Conservation (phyloP, 371 early-diverging fungal genomes). For the Mucor lusitanicus region DNA sequence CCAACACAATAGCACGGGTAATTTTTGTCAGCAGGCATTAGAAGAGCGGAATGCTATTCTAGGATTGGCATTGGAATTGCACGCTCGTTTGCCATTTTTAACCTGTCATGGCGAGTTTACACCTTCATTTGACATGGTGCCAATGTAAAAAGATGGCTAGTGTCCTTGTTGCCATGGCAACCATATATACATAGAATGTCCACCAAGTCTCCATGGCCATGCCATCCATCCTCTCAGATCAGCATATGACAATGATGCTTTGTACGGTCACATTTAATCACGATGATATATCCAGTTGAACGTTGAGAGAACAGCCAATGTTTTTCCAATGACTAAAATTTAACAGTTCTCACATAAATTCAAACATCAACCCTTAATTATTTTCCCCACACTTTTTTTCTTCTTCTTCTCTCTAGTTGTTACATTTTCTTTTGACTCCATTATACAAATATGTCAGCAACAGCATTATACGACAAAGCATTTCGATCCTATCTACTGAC, state of each 20-base stretch:
- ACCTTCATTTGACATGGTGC: not conserved
- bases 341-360: not conserved
- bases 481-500: conserved; percentile 27
- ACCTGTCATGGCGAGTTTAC: not conserved
- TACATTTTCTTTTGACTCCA: not conserved
- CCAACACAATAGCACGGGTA: not conserved
- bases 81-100: not conserved
- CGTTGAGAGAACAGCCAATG: not conserved
- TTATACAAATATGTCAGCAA: conserved; percentile 2
- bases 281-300: not conserved
- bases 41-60: not conserved
- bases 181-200: not conserved
- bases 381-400: conserved; percentile 10
- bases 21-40: not conserved
- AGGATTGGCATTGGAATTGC: not conserved
- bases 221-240: too few species aligned
- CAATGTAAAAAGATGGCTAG: not conserved
- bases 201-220: too few species aligned
- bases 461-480: conserved; percentile 25
- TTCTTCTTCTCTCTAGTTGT: not conserved
- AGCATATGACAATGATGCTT: not conserved
- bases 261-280: not conserved
- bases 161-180: not conserved
- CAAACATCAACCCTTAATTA: not conserved
- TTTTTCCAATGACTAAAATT: not conserved